These are phyloP conservation scores for Globisporangium echinulatum DNA, from an alignment of 352 stramenopile genomes.

Conservation along the genomic window DNA sequence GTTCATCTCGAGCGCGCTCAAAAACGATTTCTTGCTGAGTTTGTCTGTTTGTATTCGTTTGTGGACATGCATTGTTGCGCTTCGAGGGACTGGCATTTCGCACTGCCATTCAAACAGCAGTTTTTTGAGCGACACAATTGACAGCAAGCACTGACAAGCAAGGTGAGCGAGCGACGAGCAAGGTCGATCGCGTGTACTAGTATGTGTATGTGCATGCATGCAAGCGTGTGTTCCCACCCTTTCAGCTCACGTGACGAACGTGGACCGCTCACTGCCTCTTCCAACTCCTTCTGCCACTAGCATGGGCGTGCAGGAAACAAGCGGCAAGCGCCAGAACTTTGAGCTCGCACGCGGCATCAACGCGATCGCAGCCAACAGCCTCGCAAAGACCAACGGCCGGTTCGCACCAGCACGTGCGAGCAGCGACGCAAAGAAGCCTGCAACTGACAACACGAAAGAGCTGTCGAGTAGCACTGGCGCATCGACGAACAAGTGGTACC, in stretches of 20 bases:
- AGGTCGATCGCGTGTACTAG: neutral
- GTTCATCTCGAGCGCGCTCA: neutral
- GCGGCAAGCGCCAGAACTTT: slow-evolving; percentile 48
- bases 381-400: slow-evolving; percentile 57
- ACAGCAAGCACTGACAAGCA: neutral
- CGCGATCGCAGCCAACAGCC: slow-evolving; percentile 62
- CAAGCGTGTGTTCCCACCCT: no score
- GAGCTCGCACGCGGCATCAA: slow-evolving; percentile 74
- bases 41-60: neutral
- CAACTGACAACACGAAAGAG: slow-evolving; percentile 38
- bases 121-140: neutral
- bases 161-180: neutral
- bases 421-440: neutral
- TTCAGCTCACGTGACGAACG: no score
- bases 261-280: no score
- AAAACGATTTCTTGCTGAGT: neutral
- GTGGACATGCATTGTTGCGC: neutral
- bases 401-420: slow-evolving; percentile 8
- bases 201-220: neutral
- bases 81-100: neutral
- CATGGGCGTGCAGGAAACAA: slow-evolving; percentile 10
- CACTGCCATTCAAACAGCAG: no score
- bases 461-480: slow-evolving; percentile 8
- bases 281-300: neutral
- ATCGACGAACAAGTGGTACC: slow-evolving; percentile 71